Percentiles rank a stretch among this genome's conserved stretches.
phyloP scores from a whole-genome alignment of 2,329 filamentous ascomycete genomes.

The Drechslerella stenobrocha region DNA sequence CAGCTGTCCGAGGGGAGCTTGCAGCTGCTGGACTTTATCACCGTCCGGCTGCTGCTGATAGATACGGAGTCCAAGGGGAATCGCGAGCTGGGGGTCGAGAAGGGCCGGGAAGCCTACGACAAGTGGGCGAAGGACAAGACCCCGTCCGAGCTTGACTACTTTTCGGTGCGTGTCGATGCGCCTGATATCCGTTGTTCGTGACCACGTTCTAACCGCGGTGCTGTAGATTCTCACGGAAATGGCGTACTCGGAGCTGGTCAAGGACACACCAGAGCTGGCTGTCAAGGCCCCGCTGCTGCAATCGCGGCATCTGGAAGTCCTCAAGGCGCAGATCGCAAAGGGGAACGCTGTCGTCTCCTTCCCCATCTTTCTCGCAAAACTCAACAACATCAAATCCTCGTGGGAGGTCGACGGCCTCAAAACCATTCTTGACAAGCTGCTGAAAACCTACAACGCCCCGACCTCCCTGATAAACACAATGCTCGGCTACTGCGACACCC shows the following conservation, averaged over 20 bases:
- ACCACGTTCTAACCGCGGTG: not conserved
- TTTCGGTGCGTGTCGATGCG: conserved; percentile 23
- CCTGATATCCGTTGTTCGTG: no score
- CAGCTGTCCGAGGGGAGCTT: conserved; percentile 28
- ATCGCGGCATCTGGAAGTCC: conserved; percentile 23
- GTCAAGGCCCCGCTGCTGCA: conserved; percentile 5
- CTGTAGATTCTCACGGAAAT: conserved; percentile 22
- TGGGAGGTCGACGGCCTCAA: conserved; percentile 7
- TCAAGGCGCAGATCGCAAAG: conserved; percentile 26
- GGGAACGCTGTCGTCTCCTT: conserved; percentile 13
- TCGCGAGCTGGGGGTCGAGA: conserved; percentile 1
- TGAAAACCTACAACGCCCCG: conserved; percentile 12
- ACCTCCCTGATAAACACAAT: conserved; percentile 17
- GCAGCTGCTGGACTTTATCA: conserved; percentile 27
- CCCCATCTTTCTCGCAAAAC: conserved; percentile 27
- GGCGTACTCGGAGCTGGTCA: conserved; percentile 27
- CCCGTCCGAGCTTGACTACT: conserved; percentile 23
- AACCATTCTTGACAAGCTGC: conserved; percentile 17
- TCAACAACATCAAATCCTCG: conserved; percentile 13
- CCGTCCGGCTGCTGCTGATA: conserved; percentile 6
- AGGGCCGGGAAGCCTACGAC: conserved; percentile 6
- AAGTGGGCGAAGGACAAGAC: conserved; percentile 30
- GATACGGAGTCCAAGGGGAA: conserved; percentile 16
- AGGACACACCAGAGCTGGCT: conserved; percentile 15
- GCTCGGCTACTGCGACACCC: conserved; percentile 25